A percentile compares a stretch with the other conserved stretches of the same genome.
Evolutionary conservation across 495 filamentous ascomycete genomes (phyloP).

Genomic region (Penicilliopsis zonata): DNA sequence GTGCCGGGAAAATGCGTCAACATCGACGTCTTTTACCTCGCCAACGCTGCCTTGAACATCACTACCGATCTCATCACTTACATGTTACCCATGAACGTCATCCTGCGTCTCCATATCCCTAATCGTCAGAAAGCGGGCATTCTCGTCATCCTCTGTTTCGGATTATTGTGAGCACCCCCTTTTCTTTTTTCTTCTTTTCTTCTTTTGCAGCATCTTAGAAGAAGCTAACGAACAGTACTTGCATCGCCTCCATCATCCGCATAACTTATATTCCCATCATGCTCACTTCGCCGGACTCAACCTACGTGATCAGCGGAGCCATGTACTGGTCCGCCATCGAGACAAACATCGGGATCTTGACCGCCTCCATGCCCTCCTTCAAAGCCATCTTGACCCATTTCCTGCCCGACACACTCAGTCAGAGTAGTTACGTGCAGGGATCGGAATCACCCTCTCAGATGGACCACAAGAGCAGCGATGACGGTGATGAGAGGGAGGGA

Average conservation of each 20-base stretch:
- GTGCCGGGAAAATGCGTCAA: constrained; percentile 28
- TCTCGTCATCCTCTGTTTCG: constrained; percentile 23
- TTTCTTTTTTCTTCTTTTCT: no score
- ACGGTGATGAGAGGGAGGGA: no score
- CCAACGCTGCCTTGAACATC: constrained; percentile 38
- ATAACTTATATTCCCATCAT: constrained; percentile 28
- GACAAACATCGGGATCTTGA: constrained; percentile 30
- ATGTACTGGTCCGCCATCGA: constrained; percentile 36
- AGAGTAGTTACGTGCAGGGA: no score
- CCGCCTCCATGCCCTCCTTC: constrained; percentile 29
- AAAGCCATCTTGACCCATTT: constrained; percentile 30
- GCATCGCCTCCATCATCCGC: constrained; percentile 30
- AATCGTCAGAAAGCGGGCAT: constrained; percentile 25
- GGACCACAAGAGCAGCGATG: no score
- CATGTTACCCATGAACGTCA: constrained; percentile 29
- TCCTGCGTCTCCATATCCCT: constrained; percentile 22
- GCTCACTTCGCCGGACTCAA: constrained; percentile 21
- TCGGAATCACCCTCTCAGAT: no score
- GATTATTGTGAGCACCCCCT: constrained; percentile 24
- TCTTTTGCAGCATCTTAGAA: no score
- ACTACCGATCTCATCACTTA: constrained; percentile 40
- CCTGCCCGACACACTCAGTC: constrained; percentile 16
- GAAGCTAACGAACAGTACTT: constrained; percentile 25
- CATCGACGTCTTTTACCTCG: constrained; percentile 32
- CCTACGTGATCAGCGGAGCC: constrained; percentile 26